Evolutionary conservation across 139 green algal species (phyloP), one percentile per base, ranked within the genome.

Genomic region (Tetradesmus obliquus): DNA sequence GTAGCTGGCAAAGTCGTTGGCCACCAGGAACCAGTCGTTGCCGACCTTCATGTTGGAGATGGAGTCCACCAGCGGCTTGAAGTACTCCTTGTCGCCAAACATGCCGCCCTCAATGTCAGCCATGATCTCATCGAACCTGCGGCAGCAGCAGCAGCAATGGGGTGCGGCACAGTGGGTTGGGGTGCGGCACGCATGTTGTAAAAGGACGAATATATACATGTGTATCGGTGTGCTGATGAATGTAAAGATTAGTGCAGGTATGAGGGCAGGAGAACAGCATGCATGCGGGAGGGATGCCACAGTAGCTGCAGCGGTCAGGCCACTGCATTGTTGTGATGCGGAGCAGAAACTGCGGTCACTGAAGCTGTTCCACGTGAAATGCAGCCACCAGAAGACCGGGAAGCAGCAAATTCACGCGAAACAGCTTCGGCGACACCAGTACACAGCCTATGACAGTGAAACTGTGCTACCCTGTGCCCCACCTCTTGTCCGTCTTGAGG

Each of bases 11-110:
- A 99, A 99, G 94, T 99, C 98, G 86, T 98, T 97, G 89, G 96
- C 98, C 62, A 99, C 93, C 90, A 99, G 93, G 97, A 99, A 99
- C 97, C 98, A 99, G 95, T 99, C 98, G 88, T 98, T 98, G 93
- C 96, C 96, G 19, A 96, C 95, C 93, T 94, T 96, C 97, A 98
- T 98, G 95, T 98, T 96, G 92, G 94, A 95, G 5, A 98, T 95
- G 72, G 86, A 95, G 93, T 97, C 97, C 80, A 99, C 96, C 86
- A 99, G 92, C 58, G 97, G 95, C 93, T 99, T 97, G 95, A 98
- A 99, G 96, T 98, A 99, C 53, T 99, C 96, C 84, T 95, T 95
- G 76, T 98, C 94, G 22, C 98, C 98, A 94, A 99, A 99, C 54
- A 96, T 96, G 88, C 98, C 98, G 22, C 92, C 91, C 91, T 94